Evolutionary conservation across 2,329 filamentous ascomycete genomes (phyloP), one percentile per base, ranked within the genome.

Genomic region (Gremmenia infestans): DNA sequence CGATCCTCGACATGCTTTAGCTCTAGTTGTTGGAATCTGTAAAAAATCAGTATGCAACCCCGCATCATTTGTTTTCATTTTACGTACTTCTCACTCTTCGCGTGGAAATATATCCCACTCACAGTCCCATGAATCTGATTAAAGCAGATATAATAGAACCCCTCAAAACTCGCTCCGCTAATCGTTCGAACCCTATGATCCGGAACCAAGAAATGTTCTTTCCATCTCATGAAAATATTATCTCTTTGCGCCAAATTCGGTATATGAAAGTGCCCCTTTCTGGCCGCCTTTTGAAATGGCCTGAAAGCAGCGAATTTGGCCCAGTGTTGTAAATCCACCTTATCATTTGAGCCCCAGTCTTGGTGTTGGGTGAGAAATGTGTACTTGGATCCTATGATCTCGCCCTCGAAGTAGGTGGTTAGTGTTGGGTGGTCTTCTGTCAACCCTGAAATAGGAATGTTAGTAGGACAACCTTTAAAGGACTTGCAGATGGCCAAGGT

Each of bases 91-190:
- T 97, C 93, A 74, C 92, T 97, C 76, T 96, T 96, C 12, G 90
- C 89, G 75, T 99, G 94, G 72, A 96, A 99, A 74, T 99, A 99
- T 56, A 97, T 96, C 17, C 94, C 94, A 68, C 85, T 92, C 42
- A 99, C 88, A 61, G 82, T 86, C 7, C 93, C 94, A 61, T 86
- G 82, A 49, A 91, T 77, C 73, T 97, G 93, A 72, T 97, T 96
- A 76, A 97, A 97, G 75, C 92, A 97, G 63, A 99, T 97, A 69
- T 99, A 99, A 72, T 97, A 99, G 71, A 99, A 99, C 0, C 94
- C 94, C 70, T 99, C 94, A 58, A 97, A 99, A 68, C 93, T 97
- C 7, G 94, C 94, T 17, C 94, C 94, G 36, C 85, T 89, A 59
- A 99, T 96, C 11, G 89, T 95, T 59, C 87, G 83, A 19, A 97